Base-by-base conservation (phyloP, 106 monocot genomes). In the Chionographis japonica region DNA sequence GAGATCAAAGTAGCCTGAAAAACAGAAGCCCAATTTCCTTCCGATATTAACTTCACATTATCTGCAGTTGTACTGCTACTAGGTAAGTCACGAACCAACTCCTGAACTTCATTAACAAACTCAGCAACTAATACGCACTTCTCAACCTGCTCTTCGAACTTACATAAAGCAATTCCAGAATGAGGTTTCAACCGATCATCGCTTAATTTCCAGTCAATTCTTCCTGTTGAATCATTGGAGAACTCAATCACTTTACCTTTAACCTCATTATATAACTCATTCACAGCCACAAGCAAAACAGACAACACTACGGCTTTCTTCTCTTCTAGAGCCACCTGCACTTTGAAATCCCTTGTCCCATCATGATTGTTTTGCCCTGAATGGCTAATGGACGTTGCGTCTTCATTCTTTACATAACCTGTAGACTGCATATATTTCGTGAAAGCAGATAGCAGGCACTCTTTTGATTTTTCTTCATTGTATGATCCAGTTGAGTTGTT, bases 81-180 rank as follows among this genome's bases (percentile, higher is more conserved):
- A 60, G 60, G 49, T 51, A 88, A 70, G 38, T 72, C 68, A 52
- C 74, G 79, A 62, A 90, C 49, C 55, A 80, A 43, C 41, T 83
- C 72, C 56, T 82, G 68, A 63, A 92, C 64, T 77, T 97, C 91
- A 75, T 72, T 62, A 17, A 83, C 66, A 83, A 89, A 75, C 2
- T 71, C 82, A 15, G 80, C 65, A 58, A 92, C 42, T 51, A 98
- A 76, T 19, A 68, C 79, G 75, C 85, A 98, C 69, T 83, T 98
- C 53, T 92, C 98, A 74, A 93, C 82, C 59, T 90, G 98, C 61
- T 93, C 90, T 73, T 90, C 86, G 72, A 93, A 84, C 60, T 80
- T 76, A 54, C 8, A 51, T 57, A 74, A 78, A 13, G 63, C 27
- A 2, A 67, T 56, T 35, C 64, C 62, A 66, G 70, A 76, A 76